Percentiles rank a stretch among this genome's conserved stretches.
Evolutionary conservation across 345 rosid species (phyloP).

Genomic region (Mangifera indica): DNA sequence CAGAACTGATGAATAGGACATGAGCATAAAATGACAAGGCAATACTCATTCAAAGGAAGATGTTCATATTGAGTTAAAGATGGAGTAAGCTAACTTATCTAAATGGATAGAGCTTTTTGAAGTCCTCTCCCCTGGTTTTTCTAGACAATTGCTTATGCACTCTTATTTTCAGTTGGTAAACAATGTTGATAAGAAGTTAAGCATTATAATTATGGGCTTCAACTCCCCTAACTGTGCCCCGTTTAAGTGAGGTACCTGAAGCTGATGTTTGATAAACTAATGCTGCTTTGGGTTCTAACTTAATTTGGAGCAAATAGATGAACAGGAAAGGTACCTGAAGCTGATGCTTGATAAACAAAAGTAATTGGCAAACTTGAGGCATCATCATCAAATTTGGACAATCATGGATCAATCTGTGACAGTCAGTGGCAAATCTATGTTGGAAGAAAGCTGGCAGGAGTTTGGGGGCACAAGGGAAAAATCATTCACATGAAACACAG

Average conservation of each 20-base stretch:
- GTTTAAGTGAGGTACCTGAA: slow-evolving; percentile 11
- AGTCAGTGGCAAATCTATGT: slow-evolving; percentile 14
- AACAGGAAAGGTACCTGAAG: too few species aligned
- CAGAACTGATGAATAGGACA: slow-evolving; percentile 41
- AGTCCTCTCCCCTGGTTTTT: slow-evolving; percentile 15
- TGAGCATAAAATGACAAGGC: slow-evolving; percentile 15
- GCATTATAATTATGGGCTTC: slow-evolving; percentile 20
- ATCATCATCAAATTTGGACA: slow-evolving; percentile 48
- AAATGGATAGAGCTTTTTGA: slow-evolving; percentile 21
- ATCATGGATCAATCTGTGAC: slow-evolving; percentile 19
- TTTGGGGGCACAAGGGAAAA: slow-evolving; percentile 30
- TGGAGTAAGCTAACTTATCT: slow-evolving; percentile 27
- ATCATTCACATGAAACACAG: slow-evolving; percentile 24
- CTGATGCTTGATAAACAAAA: too few species aligned
- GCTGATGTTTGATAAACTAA: too few species aligned
- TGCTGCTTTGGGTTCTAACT: too few species aligned
- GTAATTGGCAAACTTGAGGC: slow-evolving; percentile 50
- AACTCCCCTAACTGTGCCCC: not conserved
- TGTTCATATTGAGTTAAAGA: slow-evolving; percentile 11
- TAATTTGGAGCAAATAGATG: too few species aligned
- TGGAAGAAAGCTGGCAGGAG: too few species aligned
- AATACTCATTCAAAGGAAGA: slow-evolving; percentile 20
- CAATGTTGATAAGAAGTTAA: slow-evolving; percentile 14
- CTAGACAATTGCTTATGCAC: slow-evolving; percentile 16
- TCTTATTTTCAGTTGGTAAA: slow-evolving; percentile 13